These are phyloP conservation scores for Penicillium oxalicum DNA, from an alignment of 2,329 filamentous ascomycete species.

Conservation along the genomic window DNA sequence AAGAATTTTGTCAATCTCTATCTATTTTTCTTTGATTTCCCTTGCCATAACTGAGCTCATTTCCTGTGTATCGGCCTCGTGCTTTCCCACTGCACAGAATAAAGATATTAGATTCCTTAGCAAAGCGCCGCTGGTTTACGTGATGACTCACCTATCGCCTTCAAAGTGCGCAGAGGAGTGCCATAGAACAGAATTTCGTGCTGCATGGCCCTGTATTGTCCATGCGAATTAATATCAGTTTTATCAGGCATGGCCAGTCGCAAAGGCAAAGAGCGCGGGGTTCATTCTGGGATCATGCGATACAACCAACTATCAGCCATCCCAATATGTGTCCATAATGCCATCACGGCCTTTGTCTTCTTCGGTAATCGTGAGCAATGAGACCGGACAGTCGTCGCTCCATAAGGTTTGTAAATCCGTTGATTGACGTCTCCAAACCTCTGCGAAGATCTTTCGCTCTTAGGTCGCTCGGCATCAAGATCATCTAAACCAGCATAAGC, in stretches of 20 bases:
- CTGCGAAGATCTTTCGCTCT: neutral
- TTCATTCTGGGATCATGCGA: conserved; percentile 7
- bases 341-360: neutral
- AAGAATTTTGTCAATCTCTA: neutral
- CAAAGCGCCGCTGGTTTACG: conserved; percentile 2
- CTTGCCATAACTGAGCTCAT: conserved; percentile 1
- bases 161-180: conserved; percentile 2
- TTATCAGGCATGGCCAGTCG: conserved; percentile 2
- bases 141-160: conserved; percentile 3
- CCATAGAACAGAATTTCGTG: no score
- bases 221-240: conserved; percentile 4
- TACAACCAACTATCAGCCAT: neutral
- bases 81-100: conserved; percentile 4
- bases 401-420: neutral
- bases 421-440: neutral
- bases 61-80: conserved; percentile 3
- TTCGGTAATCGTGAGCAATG: neutral
- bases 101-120: conserved; percentile 5
- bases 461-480: neutral
- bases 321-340: neutral
- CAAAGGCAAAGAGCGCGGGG: conserved; percentile 5
- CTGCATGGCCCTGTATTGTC: conserved; percentile 3
- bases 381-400: neutral
- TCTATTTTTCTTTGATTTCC: neutral
- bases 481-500: conserved; percentile 1